Evolutionary conservation across 1,284 basidiomycete species (phyloP), one percentile per base, ranked within the genome.

Genomic region (Cryptococcus sp.): DNA sequence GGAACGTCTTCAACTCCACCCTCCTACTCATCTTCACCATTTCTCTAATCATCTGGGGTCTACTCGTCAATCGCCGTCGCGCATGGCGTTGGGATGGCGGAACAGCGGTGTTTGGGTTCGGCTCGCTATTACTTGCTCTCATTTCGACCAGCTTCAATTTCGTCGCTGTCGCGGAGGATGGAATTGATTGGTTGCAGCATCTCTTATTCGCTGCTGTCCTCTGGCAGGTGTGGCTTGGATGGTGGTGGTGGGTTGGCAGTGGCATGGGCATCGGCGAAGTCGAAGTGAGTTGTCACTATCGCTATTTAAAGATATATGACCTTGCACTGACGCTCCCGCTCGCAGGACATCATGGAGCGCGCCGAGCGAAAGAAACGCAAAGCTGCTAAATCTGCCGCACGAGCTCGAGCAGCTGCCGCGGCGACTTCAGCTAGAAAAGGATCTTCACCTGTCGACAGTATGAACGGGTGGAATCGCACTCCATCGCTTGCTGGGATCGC

Each of bases 201-300:
- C 81, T 95, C 48, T 86, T 91, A 77, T 93, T 89, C 85, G 87
- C 89, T 3, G 86, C 93, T 44, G 85, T 94, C 13, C 83, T 95
- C 17, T 95, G 92, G 92, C 93, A 96, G 80, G 90, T 86, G 77
- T 81, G 75, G 79, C 62, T 82, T 50, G 91, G 90, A 0, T 95
- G 91, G 89, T 94, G 92, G 92, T 94, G 92, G 92, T 97, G 93
- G 93, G 92, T 94, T 20, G 93, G 93, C 17, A 87, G 90, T 1
- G 92, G 92, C 58, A 83, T 89, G 86, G 81, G 84, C 73, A 81
- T 86, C 17, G 74, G 74, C 17, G 77, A 79, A 56, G 78, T 79
- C 46, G 78, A 80, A 64, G 76, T 74, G 54, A 49, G 68, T 61
- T 13, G 23, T 46, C 45, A 37, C 25, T 3, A 19, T n/a, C 38